Evolutionary conservation across 2,329 filamentous ascomycete species (phyloP).

Genomic region (Chaetomium globosum): DNA sequence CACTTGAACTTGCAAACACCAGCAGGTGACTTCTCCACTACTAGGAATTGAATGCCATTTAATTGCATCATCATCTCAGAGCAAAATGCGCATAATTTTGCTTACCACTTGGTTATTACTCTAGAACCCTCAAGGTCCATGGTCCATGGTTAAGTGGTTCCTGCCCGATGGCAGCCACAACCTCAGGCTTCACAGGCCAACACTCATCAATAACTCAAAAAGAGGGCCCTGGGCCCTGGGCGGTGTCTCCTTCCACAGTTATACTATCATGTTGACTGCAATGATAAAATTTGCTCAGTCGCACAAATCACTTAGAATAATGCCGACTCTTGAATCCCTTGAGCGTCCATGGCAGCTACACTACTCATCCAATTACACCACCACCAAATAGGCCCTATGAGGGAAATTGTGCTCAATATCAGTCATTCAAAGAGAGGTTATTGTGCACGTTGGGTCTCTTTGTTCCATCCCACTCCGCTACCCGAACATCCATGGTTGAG

Average conservation of each 20-base stretch:
- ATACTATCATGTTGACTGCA: not conserved
- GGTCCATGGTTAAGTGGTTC: not conserved
- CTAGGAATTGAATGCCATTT: not conserved
- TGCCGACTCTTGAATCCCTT: not conserved
- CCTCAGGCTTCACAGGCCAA: not conserved
- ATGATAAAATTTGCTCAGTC: not conserved
- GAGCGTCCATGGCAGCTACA: not conserved
- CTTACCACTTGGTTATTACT: not conserved
- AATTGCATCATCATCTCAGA: not conserved
- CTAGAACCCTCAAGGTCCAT: not conserved
- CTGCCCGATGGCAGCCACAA: not conserved
- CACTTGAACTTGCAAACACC: not conserved
- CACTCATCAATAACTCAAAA: not conserved
- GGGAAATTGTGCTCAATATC: not conserved
- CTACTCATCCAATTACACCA: not conserved
- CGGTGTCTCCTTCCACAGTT: not conserved
- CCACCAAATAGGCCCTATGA: not conserved
- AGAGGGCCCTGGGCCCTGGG: no score
- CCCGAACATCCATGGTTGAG: not conserved
- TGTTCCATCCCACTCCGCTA: not conserved
- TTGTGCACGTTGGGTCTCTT: not conserved
- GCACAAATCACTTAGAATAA: not conserved
- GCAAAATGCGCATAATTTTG: not conserved
- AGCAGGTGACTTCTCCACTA: not conserved
- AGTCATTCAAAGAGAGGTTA: not conserved